Evolutionary conservation across 164 flowering plant genomes (phyloP).

Genomic region (Berberis thunbergii): DNA sequence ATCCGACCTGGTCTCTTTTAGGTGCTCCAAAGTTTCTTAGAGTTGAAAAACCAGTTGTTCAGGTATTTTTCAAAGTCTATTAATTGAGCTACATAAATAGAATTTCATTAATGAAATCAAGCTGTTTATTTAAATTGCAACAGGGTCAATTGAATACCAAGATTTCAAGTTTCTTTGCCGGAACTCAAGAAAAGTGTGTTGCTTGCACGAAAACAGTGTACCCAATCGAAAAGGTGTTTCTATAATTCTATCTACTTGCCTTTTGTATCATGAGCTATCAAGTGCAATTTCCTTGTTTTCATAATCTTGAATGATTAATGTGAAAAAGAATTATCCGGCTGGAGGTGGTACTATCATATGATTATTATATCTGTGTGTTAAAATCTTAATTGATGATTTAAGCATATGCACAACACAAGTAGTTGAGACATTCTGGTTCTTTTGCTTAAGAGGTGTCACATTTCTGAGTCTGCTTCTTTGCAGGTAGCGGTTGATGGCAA

Average conservation of each 20-base stretch:
- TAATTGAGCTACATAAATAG: too few species aligned
- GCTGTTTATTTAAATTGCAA: not conserved
- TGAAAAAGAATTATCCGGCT: too few species aligned
- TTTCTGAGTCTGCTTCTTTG: not conserved
- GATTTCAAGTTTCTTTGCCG: constrained; percentile 72
- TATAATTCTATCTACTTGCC: not conserved
- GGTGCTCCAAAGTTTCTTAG: constrained; percentile 55
- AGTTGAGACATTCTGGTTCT: too few species aligned
- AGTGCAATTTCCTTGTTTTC: too few species aligned
- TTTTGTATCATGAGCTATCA: not conserved
- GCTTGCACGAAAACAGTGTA: constrained; percentile 90
- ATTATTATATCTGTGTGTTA: too few species aligned
- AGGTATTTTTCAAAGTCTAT: constrained; percentile 25
- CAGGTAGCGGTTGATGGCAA: constrained; percentile 81
- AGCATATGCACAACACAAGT: too few species aligned
- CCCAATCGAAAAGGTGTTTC: constrained; percentile 75
- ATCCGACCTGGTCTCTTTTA: constrained; percentile 9
- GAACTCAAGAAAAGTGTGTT: constrained; percentile 90
- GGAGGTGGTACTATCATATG: too few species aligned
- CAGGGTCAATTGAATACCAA: constrained; percentile 41
- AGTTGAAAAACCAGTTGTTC: constrained; percentile 45
- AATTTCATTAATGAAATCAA: not conserved
- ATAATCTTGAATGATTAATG: too few species aligned
- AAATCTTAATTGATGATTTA: too few species aligned
- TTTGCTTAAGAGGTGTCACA: not conserved